Base-by-base conservation (phyloP, 306 rosid genomes). In the Gillenia trifoliata region DNA sequence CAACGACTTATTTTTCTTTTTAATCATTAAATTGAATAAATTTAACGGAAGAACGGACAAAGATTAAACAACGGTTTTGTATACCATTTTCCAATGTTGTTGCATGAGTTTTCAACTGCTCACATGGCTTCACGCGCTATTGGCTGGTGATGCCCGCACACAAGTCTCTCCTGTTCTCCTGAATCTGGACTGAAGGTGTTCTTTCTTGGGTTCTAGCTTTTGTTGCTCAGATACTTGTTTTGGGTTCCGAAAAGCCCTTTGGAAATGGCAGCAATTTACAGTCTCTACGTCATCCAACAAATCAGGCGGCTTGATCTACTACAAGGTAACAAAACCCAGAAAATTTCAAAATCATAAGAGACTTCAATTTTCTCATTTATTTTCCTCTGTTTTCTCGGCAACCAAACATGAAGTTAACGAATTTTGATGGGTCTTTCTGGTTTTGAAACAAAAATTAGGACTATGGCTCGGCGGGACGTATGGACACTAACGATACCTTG, bases 401-500 rank as follows among this genome's bases (percentile, higher is more conserved):
- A 52, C 22, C 9, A 40, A 59, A 61, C 56, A 23, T 15, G 12
- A 40, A 34, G n/a, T 29, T 23, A 4, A 15, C 23, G 50, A 34
- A 13, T 71, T 55, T 41, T 6, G 75, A 8, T 56, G 4, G 8
- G 40, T 23, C n/a, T 8, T 29, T 5, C n/a, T n/a, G n/a, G n/a
- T 20, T 9, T 29, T 34, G 67, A 41, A 41, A 61, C 3, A 20
- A 61, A 61, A 11, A 38, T 38, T 56, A 92, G 96, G 98, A 90
- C 73, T 92, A 92, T 79, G 96, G 98, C 20, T 88, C 96, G 56
- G 77, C 92, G 62, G 93, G 92, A 75, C 68, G 98, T 70, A 93
- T 91, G 97, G 98, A 93, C 83, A 91, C 97, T 13, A 93, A 93
- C 64, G 97, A 93, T 73, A 93, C 91, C 83, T 85, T 94, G 88